A percentile compares a stretch with the other conserved stretches of the same genome.
Conservation (phyloP, 2,329 filamentous ascomycete genomes). For the Cordyceps javanica region DNA sequence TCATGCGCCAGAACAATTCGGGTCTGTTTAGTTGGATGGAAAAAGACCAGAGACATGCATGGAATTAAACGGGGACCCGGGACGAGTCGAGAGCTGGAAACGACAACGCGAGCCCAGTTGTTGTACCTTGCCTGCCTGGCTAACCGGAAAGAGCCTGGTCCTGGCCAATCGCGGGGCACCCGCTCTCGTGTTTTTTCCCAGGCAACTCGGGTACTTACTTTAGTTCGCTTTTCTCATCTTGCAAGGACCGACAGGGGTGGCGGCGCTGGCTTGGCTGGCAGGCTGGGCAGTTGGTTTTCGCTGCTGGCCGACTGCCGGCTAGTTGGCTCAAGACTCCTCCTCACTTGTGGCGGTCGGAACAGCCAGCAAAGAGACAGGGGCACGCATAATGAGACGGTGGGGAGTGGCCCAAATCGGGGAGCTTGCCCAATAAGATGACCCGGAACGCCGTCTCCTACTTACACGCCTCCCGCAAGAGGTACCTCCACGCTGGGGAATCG, state of each 20-base stretch:
- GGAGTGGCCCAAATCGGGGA: not conserved
- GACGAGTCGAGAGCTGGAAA: not conserved
- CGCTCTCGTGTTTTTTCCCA: not conserved
- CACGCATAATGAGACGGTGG: not conserved
- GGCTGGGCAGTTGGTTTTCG: not conserved
- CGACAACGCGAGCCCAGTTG: slow-evolving; percentile 1
- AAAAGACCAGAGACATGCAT: not conserved
- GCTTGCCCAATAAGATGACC: not conserved
- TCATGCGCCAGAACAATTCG: not conserved
- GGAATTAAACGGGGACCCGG: not conserved
- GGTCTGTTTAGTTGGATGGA: not conserved
- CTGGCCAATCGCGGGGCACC: slow-evolving; percentile 3
- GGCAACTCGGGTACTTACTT: not conserved
- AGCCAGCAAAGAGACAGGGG: not conserved
- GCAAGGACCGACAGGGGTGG: not conserved
- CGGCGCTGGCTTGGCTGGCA: not conserved
- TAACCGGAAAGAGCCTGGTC: not conserved
- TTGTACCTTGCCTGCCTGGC: not conserved
- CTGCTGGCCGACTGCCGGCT: not conserved
- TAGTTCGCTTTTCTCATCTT: not conserved
- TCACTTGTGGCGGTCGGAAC: not conserved
- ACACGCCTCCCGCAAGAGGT: too few species aligned
- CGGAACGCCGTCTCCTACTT: not conserved
- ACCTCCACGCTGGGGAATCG: too few species aligned
- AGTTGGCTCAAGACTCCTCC: not conserved